phyloP scores from a whole-genome alignment of 1,139 yeast genomes.

The Yamadazyma blattariae region DNA sequence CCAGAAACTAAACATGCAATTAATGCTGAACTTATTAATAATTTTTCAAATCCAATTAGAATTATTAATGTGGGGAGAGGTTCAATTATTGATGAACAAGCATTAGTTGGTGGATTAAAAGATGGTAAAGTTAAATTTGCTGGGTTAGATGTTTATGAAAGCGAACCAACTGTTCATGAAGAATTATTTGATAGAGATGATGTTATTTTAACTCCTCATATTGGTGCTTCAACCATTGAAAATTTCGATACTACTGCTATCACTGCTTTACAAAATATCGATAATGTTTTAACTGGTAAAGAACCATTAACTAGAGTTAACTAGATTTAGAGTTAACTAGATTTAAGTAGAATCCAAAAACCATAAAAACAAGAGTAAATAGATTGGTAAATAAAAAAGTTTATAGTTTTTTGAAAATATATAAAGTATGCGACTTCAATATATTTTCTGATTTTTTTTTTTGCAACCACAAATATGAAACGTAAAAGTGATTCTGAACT shows the following conservation, averaged over 20 bases:
- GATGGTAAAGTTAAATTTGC: constrained; percentile 67
- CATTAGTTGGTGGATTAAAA: constrained; percentile 63
- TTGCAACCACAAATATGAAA: constrained; percentile 4
- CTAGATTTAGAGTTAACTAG: too few relatives aligned
- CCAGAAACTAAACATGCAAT: constrained; percentile 57
- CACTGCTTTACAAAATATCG: constrained; percentile 46
- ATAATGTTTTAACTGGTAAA: constrained; percentile 31
- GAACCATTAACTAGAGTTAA: constrained; percentile 36
- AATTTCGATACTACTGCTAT: constrained; percentile 47
- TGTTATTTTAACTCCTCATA: constrained; percentile 73
- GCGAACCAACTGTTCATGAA: constrained; percentile 60
- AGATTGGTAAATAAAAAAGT: too few relatives aligned
- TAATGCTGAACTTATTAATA: constrained; percentile 44
- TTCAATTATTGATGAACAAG: constrained; percentile 67
- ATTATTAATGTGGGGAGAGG: constrained; percentile 82
- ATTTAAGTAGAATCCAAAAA: too few relatives aligned
- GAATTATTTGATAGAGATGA: constrained; percentile 58
- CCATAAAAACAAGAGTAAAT: too few relatives aligned
- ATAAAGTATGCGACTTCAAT: background rate
- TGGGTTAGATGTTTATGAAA: constrained; percentile 78
- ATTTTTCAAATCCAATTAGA: constrained; percentile 52
- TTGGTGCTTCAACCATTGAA: constrained; percentile 67
- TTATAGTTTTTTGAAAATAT: too few relatives aligned
- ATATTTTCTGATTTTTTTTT: too few relatives aligned
- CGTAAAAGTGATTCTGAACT: background rate